Percentiles rank a stretch among this genome's conserved stretches.
These are phyloP conservation scores for Vitis hybrid DNA, from an alignment of 177 flowering plant genomes.

Conservation along the genomic window DNA sequence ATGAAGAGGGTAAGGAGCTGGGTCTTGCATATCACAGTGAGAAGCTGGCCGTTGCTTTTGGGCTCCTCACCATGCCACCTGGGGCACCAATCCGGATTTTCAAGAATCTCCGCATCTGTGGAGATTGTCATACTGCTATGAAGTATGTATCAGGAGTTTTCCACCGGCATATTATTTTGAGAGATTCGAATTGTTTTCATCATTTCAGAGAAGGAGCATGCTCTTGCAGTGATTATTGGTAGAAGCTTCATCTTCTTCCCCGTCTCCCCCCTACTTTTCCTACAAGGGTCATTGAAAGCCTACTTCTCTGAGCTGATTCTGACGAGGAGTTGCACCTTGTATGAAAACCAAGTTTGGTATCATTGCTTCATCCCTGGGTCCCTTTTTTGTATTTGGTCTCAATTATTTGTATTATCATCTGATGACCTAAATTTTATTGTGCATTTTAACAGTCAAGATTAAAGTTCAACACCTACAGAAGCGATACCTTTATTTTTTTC, in stretches of 20 bases:
- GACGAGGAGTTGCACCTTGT: no score
- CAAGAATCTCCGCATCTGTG: slow-evolving; percentile 89
- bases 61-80: slow-evolving; percentile 48
- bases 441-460: no score
- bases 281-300: no score
- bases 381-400: no score
- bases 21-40: slow-evolving; percentile 88
- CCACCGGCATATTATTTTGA: slow-evolving; percentile 53
- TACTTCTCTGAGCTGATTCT: no score
- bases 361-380: no score
- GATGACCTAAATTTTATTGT: no score
- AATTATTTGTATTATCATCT: no score
- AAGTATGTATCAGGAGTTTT: slow-evolving; percentile 58
- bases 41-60: slow-evolving; percentile 81
- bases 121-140: slow-evolving; percentile 83
- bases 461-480: no score
- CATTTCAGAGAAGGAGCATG: slow-evolving; percentile 75
- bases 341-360: no score
- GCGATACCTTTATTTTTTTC: no score
- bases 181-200: slow-evolving; percentile 89
- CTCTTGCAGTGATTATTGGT: slow-evolving; percentile 88
- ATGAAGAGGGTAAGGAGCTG: slow-evolving; percentile 67
- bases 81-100: slow-evolving; percentile 65
- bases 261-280: background rate
- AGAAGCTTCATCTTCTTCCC: slow-evolving; percentile 13